Conservation (phyloP, 2,329 filamentous ascomycete species). For the Phoma herbarum region DNA sequence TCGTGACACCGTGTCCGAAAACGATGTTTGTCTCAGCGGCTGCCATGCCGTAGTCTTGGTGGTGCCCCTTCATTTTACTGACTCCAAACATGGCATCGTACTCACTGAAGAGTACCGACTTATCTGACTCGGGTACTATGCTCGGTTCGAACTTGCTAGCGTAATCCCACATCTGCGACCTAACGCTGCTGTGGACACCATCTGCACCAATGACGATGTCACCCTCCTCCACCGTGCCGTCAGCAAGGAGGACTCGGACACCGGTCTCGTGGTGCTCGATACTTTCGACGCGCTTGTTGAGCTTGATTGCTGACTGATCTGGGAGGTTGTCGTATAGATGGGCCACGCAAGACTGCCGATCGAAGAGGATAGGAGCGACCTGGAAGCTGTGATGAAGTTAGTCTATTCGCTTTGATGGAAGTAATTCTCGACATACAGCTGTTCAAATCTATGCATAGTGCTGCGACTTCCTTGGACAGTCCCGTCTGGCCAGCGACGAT, state of each 20-base stretch:
- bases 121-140: conserved; percentile 22
- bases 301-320: conserved; percentile 30
- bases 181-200: conserved; percentile 33
- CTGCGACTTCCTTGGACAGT: conserved; percentile 2
- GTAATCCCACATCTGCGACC: conserved; percentile 35
- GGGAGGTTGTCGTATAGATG: conserved; percentile 33
- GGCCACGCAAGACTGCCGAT: conserved; percentile 29
- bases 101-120: conserved; percentile 14
- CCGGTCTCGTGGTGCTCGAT: conserved; percentile 27
- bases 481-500: conserved; percentile 28
- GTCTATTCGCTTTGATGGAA: neutral
- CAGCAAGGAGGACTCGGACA: conserved; percentile 26
- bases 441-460: conserved; percentile 3
- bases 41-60: conserved; percentile 36
- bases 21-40: conserved; percentile 35
- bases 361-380: conserved; percentile 23
- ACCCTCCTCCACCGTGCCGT: conserved; percentile 29
- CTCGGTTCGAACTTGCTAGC: conserved; percentile 21
- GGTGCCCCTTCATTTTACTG: conserved; percentile 21
- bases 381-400: conserved; percentile 15
- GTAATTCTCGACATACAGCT: conserved; percentile 2
- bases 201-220: conserved; percentile 39
- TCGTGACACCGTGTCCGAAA: conserved; percentile 33
- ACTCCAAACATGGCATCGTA: conserved; percentile 24
- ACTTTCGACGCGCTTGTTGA: conserved; percentile 22